Evolutionary conservation across 2,329 filamentous ascomycete species (phyloP), one percentile per base, ranked within the genome.

Genomic region (Phyllosticta capitalensis): DNA sequence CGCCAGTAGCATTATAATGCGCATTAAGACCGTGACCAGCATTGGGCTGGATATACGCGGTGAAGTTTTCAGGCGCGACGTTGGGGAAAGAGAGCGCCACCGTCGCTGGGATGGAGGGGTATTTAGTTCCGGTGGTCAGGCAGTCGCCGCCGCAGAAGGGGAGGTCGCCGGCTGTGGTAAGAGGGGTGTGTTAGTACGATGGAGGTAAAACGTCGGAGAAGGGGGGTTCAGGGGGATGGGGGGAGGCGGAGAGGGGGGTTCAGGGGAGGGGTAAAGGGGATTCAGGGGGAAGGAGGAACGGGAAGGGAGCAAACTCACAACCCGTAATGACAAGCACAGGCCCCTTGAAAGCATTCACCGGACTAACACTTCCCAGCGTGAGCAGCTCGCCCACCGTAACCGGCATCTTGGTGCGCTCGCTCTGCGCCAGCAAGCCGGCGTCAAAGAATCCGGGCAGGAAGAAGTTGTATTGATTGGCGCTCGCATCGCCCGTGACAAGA

Each of bases 71-170:
- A 0, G 69, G 68, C 0, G 67, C 75, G 0, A 79, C 74, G 14
- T 78, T 72, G 1, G 74, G 72, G 64, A 83, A 81, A 28, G 70
- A 70, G 51, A 63, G 55, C 55, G 64, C 67, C 0, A 77, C 78
- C 21, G 68, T 67, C 10, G 74, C 77, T 1, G 80, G 77, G 51
- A 83, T 75, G 26, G 73, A 76, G 0, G 69, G 64, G 6, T 70
- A 65, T 1, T 75, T 68, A 49, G 69, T 64, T 14, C 71, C 73
- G 0, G 78, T 81, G 20, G 70, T 73, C 2, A 74, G 66, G 71
- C 83, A 87, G 68, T 86, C 79, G 24, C 83, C 81, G 3, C 83
- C 84, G 61, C 85, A 87, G 69, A 83, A 87, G 5, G 81, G 78
- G 54, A 84, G 79, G 33, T 73, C 70, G 28, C 65, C 60, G 28